phyloP scores from a whole-genome alignment of 495 filamentous ascomycete genomes.

The Podospora pseudoanserina region DNA sequence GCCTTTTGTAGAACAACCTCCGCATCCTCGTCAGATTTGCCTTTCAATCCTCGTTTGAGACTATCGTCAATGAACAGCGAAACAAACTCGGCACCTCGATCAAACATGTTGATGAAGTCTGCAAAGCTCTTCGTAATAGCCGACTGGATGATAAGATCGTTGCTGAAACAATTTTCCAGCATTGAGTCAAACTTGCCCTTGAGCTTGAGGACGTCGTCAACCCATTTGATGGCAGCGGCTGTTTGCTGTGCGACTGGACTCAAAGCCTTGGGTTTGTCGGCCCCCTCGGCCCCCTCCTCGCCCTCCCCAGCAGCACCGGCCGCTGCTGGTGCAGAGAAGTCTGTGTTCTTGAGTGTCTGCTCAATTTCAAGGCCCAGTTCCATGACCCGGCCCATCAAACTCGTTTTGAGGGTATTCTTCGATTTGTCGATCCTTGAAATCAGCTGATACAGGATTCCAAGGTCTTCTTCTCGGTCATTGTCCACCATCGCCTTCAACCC shows the following conservation, averaged over 20 bases:
- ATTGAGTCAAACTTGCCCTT: conserved; percentile 88
- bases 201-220: conserved; percentile 78
- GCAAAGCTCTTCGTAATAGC: conserved; percentile 79
- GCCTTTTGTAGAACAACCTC: conserved; percentile 86
- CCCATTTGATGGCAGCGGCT: conserved; percentile 86
- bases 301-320: conserved; percentile 48
- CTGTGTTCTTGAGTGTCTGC: conserved; percentile 52
- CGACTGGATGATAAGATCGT: conserved; percentile 74
- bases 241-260: conserved; percentile 57
- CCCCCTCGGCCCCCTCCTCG: conserved; percentile 46
- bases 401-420: conserved; percentile 64
- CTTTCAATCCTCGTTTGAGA: conserved; percentile 87
- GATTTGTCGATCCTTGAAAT: conserved; percentile 73
- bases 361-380: conserved; percentile 82
- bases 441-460: conserved; percentile 72
- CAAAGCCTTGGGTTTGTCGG: conserved; percentile 41
- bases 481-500: conserved; percentile 89
- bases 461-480: conserved; percentile 72
- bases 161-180: conserved; percentile 62
- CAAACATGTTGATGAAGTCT: conserved; percentile 85
- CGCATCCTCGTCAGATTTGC: conserved; percentile 87
- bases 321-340: conserved; percentile 38
- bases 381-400: conserved; percentile 69
- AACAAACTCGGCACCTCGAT: conserved; percentile 80
- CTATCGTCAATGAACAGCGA: conserved; percentile 98